A percentile compares a stretch with the other conserved stretches of the same genome.
phyloP scores from a whole-genome alignment of 306 rosid species.

The Ziziphus jujuba region DNA sequence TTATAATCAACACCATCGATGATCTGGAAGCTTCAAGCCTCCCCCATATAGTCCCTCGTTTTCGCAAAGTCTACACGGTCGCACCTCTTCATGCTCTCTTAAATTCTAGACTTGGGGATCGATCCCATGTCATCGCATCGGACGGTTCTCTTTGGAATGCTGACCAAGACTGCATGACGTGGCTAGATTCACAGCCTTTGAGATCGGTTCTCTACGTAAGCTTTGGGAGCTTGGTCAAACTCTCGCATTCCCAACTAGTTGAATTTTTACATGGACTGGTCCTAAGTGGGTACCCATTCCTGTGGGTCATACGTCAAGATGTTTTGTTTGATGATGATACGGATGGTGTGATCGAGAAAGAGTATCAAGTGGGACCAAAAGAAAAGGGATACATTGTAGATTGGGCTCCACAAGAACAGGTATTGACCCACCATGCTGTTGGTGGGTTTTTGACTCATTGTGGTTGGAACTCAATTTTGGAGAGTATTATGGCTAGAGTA shows the following conservation, averaged over 20 bases:
- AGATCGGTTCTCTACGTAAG: conserved; percentile 14
- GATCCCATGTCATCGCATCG: not conserved
- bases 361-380: conserved; percentile 17
- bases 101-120: not conserved
- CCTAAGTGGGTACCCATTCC: not conserved
- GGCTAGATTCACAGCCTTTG: conserved; percentile 4
- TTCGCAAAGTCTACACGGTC: conserved; percentile 4
- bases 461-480: conserved; percentile 40
- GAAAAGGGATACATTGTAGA: conserved; percentile 22
- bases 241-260: not conserved
- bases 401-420: conserved; percentile 38
- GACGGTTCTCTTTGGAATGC: not conserved
- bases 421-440: conserved; percentile 25
- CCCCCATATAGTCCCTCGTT: not conserved
- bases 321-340: not conserved
- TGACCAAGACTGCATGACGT: not conserved
- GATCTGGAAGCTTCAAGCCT: not conserved
- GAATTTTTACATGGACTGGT: conserved; percentile 22
- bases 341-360: not conserved
- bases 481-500: conserved; percentile 22
- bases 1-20: conserved; percentile 10
- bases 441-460: conserved; percentile 13
- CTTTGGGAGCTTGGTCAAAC: conserved; percentile 12
- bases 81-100: conserved; percentile 3
- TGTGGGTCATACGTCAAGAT: conserved; percentile 9